A percentile compares a stretch with the other conserved stretches of the same genome.
Evolutionary conservation across 2,329 filamentous ascomycete species (phyloP).

Genomic region (Colletotrichum sp.): DNA sequence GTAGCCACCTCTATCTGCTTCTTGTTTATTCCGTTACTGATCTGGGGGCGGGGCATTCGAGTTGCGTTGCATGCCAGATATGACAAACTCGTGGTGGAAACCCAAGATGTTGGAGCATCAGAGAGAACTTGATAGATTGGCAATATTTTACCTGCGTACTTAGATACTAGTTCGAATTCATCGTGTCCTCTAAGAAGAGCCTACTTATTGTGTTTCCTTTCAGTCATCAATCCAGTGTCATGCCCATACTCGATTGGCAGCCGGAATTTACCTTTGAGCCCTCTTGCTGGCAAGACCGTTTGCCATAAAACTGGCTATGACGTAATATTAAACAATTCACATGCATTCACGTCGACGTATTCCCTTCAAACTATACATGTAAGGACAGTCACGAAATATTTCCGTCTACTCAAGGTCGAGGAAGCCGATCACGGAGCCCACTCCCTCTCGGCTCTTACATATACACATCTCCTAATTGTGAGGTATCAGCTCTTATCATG

Average conservation of each 20-base stretch:
- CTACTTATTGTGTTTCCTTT: neutral
- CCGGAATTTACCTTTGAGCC: neutral
- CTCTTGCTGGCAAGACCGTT: neutral
- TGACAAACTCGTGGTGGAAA: neutral
- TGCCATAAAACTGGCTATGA: neutral
- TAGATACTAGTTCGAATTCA: neutral
- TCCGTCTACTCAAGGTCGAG: neutral
- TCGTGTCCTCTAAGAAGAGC: accelerated
- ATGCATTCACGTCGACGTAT: neutral
- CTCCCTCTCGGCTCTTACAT: neutral
- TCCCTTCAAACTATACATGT: accelerated
- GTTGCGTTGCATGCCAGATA: neutral
- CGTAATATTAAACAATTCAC: neutral
- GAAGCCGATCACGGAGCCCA: neutral
- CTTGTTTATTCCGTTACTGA: neutral
- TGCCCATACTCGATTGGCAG: neutral
- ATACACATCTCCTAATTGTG: accelerated
- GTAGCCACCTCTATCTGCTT: neutral
- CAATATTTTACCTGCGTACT: accelerated
- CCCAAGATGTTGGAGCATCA: neutral
- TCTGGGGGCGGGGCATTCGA: neutral
- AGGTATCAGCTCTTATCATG: neutral
- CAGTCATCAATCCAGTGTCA: neutral
- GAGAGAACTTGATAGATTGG: neutral
- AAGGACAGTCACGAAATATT: neutral